Evolutionary conservation across 805 yeast genomes (phyloP), one percentile per base, ranked within the genome.

Genomic region (Ogataea wickerhamii): DNA sequence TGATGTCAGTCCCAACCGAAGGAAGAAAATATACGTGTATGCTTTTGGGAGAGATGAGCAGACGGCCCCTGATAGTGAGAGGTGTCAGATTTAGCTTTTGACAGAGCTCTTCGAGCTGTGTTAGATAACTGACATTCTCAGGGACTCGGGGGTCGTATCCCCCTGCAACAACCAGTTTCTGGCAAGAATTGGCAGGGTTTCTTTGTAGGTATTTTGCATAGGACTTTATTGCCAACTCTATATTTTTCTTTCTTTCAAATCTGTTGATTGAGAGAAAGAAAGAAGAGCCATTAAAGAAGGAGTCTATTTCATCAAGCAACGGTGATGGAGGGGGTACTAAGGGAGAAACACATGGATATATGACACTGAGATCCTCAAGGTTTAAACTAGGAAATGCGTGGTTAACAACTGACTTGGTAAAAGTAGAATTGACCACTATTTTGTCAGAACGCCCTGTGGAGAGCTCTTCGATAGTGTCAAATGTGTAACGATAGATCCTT

Each of bases 401-500:
- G 36, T 73, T 64, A 50, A 84, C 93, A 2, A 87, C 74, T 0
- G 73, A 51, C 47, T 74, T 78, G 1, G 99, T 93, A 62, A 89
- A 93, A 6, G 74, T 67, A 7, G 96, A 87, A 61, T 93, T 93
- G 13, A 93, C 99, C 7, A 87, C 87, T 7, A 93, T 71, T 33
- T 69, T 65, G 61, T 93, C 97, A 29, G 96, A 76, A 28, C 73
- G 64, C 16, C 79, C 70, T 21, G 94, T 87, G 2, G 95, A 74
- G 63, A 83, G 70, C 49, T 86, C 87, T 62, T 93, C 99, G 17
- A 84, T 63, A n/a, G 64, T 48, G 60, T 93, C 96, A 60, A 93
- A 91, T 1, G 96, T 93, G 4, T 73, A 36, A 45, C 99, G 69
- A 61, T 93, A 93, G 0, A 84, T 34, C 43, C 63, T 66, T 51